Evolutionary conservation across 2,329 filamentous ascomycete species (phyloP).

Genomic region (Trichoderma cornu-damae): DNA sequence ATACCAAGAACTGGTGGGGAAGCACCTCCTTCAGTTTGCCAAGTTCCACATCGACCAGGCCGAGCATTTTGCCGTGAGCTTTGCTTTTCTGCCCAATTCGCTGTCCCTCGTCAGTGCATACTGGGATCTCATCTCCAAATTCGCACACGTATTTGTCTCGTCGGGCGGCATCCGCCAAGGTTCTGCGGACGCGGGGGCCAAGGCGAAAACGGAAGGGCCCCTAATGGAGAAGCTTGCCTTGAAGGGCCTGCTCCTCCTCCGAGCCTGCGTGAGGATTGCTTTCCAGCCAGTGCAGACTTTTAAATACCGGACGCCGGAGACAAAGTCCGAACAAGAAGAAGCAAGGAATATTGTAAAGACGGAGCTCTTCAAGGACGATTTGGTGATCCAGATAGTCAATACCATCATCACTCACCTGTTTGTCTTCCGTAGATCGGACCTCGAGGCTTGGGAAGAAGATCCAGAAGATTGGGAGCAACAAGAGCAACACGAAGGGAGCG

Average conservation of each 20-base stretch:
- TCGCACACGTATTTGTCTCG: conserved; percentile 68
- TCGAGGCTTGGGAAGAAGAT: conserved; percentile 89
- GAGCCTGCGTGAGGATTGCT: conserved; percentile 78
- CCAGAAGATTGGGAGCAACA: conserved; percentile 93
- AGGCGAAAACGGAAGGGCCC: conserved; percentile 53
- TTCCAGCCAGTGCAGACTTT: conserved; percentile 78
- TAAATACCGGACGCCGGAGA: conserved; percentile 69
- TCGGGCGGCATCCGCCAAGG: conserved; percentile 51
- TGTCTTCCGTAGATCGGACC: conserved; percentile 75
- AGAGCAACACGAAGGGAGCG: conserved; percentile 77
- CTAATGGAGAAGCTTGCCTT: conserved; percentile 75
- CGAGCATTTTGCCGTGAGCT: conserved; percentile 71
- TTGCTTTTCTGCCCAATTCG: conserved; percentile 74
- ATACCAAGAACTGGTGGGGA: conserved; percentile 64
- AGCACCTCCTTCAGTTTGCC: conserved; percentile 82
- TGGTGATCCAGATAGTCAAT: conserved; percentile 78
- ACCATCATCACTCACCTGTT: conserved; percentile 83
- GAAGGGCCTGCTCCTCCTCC: conserved; percentile 75
- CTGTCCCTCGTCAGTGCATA: conserved; percentile 74
- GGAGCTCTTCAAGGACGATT: conserved; percentile 67
- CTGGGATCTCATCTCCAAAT: conserved; percentile 73
- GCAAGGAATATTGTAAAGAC: conserved; percentile 66
- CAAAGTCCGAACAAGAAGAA: conserved; percentile 68
- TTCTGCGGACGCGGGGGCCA: conserved; percentile 36
- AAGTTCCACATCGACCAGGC: conserved; percentile 91